Percentiles rank a stretch among this genome's conserved stretches.
These are phyloP conservation scores for Mycena pura DNA, from an alignment of 768 basidiomycete genomes.

Conservation along the genomic window DNA sequence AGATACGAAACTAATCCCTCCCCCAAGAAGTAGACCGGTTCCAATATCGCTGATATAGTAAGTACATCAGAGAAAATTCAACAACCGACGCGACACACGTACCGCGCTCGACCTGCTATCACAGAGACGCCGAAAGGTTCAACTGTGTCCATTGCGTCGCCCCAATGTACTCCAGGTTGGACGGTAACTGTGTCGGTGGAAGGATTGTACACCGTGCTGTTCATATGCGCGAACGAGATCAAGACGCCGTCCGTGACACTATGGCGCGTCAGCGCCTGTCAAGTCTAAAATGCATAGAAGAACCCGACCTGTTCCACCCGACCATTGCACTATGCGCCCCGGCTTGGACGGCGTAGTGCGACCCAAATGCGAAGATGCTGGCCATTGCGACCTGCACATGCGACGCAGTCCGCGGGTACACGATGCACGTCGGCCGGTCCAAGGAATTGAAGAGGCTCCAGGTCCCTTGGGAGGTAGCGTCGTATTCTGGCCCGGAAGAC, in stretches of 20 bases:
- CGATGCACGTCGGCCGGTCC: slow-evolving; percentile 43
- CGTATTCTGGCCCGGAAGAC: slow-evolving; percentile 19
- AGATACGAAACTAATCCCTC: slow-evolving; percentile 47
- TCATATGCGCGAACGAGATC: slow-evolving; percentile 46
- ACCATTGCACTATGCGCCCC: slow-evolving; percentile 50
- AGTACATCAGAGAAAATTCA: background rate
- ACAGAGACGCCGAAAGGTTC: slow-evolving; percentile 47
- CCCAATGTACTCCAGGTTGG: slow-evolving; percentile 49
- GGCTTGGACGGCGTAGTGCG: slow-evolving; percentile 49
- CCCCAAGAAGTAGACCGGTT: slow-evolving; percentile 50
- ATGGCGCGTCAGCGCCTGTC: background rate
- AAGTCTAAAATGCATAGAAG: background rate
- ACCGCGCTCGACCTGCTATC: slow-evolving; percentile 37
- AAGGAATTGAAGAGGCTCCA: slow-evolving; percentile 47
- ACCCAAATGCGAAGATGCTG: slow-evolving; percentile 40
- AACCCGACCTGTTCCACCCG: slow-evolving; percentile 50
- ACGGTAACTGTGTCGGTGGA: slow-evolving; percentile 43
- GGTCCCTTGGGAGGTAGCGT: slow-evolving; percentile 15
- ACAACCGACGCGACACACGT: background rate
- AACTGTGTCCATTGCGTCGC: slow-evolving; percentile 41
- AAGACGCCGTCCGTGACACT: slow-evolving; percentile 47
- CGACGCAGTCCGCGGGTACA: slow-evolving; percentile 37
- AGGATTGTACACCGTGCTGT: slow-evolving; percentile 38
- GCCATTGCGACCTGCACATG: slow-evolving; percentile 48
- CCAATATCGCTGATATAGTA: slow-evolving; percentile 42